phyloP scores from a whole-genome alignment of 2,329 filamentous ascomycete genomes.

The Fusarium marasasianum region DNA sequence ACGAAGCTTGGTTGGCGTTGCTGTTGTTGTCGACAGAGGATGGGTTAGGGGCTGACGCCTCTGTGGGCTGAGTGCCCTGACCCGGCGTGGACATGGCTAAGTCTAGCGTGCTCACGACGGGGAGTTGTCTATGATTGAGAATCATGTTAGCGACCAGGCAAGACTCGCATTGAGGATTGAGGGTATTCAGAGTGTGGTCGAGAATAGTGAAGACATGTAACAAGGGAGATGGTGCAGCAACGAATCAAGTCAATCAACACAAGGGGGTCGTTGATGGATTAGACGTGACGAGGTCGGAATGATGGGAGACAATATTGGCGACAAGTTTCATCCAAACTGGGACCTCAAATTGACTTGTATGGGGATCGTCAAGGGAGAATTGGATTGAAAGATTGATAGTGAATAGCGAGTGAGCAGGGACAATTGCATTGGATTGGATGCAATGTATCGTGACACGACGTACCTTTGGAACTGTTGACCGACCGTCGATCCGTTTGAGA shows the following conservation, averaged over 20 bases:
- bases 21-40: conserved; percentile 18
- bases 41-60: conserved; percentile 29
- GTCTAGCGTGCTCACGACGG: conserved; percentile 31
- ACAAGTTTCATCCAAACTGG: background rate
- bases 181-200: background rate
- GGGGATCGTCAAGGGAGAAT: conserved; percentile 11
- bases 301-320: conserved; percentile 24
- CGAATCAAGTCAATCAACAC: conserved; percentile 9
- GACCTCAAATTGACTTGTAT: conserved; percentile 6
- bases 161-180: conserved; percentile 6
- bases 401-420: conserved; percentile 9
- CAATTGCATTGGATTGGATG: conserved; percentile 9
- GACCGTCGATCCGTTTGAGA: conserved; percentile 3
- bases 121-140: conserved; percentile 43
- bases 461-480: conserved; percentile 30
- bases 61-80: conserved; percentile 32
- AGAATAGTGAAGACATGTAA: conserved; percentile 1
- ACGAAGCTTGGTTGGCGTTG: conserved; percentile 17
- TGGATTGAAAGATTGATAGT: conserved; percentile 8
- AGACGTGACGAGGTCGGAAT: conserved; percentile 25
- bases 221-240: conserved; percentile 14
- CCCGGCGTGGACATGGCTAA: conserved; percentile 48
- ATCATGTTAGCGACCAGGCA: conserved; percentile 48
- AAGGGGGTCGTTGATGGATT: conserved; percentile 19
- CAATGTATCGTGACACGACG: conserved; percentile 29